A percentile compares a stretch with the other conserved stretches of the same genome.
Evolutionary conservation across 371 early-diverging fungal species (phyloP).

Genomic region (Funneliformis caledonium): DNA sequence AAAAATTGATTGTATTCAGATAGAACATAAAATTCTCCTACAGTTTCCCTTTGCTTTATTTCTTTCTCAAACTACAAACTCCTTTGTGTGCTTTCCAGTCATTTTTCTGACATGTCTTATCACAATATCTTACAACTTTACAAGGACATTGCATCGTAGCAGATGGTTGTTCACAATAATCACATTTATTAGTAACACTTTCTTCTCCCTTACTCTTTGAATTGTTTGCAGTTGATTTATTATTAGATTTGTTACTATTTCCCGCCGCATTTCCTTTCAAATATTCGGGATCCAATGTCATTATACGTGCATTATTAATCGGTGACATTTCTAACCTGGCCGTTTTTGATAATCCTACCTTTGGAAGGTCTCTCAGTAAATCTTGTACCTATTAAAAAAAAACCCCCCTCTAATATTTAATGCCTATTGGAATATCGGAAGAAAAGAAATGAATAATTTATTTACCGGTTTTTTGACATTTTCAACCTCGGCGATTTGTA

Average conservation of each 20-base stretch:
- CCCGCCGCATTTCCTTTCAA: neutral
- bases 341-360: neutral
- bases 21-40: too few species aligned
- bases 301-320: neutral
- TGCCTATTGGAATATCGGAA: neutral
- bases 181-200: neutral
- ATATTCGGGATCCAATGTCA: neutral
- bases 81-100: neutral
- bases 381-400: neutral
- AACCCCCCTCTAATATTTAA: neutral
- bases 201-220: neutral
- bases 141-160: constrained; percentile 7
- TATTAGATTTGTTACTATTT: neutral
- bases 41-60: neutral
- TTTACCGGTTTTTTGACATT: constrained; percentile 6
- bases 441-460: neutral
- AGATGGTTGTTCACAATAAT: neutral
- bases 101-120: neutral
- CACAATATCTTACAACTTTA: constrained; percentile 12
- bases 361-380: neutral
- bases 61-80: neutral
- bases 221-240: neutral
- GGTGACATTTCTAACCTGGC: neutral
- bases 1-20: too few species aligned
- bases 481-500: neutral